Evolutionary conservation across 1,139 yeast genomes (phyloP).

Genomic region (Geotrichum cucujoidarum): DNA sequence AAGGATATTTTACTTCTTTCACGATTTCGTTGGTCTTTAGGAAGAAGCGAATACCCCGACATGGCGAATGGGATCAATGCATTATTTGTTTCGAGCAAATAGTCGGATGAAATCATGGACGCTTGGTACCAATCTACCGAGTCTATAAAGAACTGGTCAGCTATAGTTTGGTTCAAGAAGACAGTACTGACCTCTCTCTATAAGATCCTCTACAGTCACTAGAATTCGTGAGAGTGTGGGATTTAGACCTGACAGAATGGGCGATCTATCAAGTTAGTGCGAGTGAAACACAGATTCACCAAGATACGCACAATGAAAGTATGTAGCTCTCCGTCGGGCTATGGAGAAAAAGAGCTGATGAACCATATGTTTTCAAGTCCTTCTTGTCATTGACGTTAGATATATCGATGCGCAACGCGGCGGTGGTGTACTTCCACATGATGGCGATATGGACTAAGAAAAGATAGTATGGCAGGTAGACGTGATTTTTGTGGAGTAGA

Average conservation of each 20-base stretch:
- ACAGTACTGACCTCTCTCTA: constrained; percentile 8
- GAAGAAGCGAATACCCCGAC: constrained; percentile 7
- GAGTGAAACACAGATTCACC: background rate
- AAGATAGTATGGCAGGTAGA: background rate
- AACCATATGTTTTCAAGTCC: constrained; percentile 14
- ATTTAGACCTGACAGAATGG: constrained; percentile 2
- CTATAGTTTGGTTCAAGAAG: background rate
- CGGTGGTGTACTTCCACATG: constrained; percentile 13
- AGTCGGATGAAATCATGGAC: constrained; percentile 1
- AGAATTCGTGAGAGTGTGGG: background rate
- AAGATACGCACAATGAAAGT: constrained; percentile 10
- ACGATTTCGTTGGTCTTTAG: background rate
- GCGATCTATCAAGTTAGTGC: constrained; percentile 9
- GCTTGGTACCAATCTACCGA: constrained; percentile 17
- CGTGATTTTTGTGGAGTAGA: background rate
- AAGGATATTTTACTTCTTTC: constrained; percentile 2
- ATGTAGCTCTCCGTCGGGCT: constrained; percentile 5
- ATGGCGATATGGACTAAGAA: background rate
- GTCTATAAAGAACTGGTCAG: constrained; percentile 7
- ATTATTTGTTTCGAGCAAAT: background rate
- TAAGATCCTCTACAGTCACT: constrained; percentile 6
- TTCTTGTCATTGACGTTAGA: background rate
- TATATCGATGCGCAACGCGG: constrained; percentile 15
- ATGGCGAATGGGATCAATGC: constrained; percentile 13
- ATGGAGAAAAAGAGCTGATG: constrained; percentile 15